Base-by-base conservation (phyloP, 306 rosid genomes). In the Fragaria iinumae region DNA sequence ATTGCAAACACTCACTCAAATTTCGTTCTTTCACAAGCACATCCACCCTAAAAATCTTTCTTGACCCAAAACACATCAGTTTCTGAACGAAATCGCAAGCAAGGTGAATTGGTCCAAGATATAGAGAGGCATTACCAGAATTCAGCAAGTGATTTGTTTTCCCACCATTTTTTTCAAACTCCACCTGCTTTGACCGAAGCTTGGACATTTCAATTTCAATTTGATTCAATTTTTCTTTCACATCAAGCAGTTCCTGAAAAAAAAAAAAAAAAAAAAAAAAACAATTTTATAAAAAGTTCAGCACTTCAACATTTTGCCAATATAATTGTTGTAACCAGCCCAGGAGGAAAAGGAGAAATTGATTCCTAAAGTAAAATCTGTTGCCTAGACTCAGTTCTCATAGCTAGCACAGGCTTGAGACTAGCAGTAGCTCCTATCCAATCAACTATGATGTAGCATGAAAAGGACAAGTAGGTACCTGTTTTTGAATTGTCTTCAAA, bases 191-290 rank as follows among this genome's bases (percentile, higher is more conserved):
- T 43, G 74, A 71, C 57, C 76, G 80, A 25, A 81, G 84, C 77
- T 44, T 76, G 7, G 69, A 41, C 74, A 81, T 70, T 55, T 81
- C 77, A 3, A 68, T 76, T 48, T 50, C 77, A 9, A 81, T 53
- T 27, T 76, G 80, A 63, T 71, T 56, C 84, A 81, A 39, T 64
- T 47, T 76, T 67, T 71, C 77, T 56, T 81, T 81, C 77, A 81
- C 60, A 27, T 63, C 70, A 70, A 81, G 76, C 71, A 81, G 36
- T 71, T 48, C 71, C 84, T 81, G 80, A 23, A 43, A 5, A 4
- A 34, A 13, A 12, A 34, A 27, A 12, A 23, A 43, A 5, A 4
- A 34, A 13, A 12, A 34, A 27, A 12, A 5, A 38, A 38, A 4
- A 38, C 41, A 38, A 38, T 38, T 6, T 38, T 41, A 41, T 6